Base-by-base conservation (phyloP, 768 basidiomycete genomes). In the Clitopilus hobsonii region DNA sequence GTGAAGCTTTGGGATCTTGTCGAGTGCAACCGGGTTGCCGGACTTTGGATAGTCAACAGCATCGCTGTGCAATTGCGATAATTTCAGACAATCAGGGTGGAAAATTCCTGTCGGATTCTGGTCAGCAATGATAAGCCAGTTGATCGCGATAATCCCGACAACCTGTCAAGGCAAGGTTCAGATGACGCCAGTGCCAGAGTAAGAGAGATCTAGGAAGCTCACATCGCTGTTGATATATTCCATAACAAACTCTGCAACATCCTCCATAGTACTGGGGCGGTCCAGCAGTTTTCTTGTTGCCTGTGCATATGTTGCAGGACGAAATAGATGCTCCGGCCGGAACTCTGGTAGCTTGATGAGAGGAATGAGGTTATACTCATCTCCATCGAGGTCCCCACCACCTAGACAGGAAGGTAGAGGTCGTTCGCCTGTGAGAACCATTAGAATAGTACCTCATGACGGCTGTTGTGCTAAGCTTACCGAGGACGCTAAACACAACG, bases 321-420 rank as follows among this genome's bases (percentile, higher is more conserved):
- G 1, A 26, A 62, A 59, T 2, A 60, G 65, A 2, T 49, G 54
- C 14, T 54, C 54, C 0, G 67, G 67, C 10, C 16, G 29, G 50
- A 80, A 75, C 30, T 67, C 65, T 13, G 77, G 74, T 16, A 71
- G 63, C 20, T 67, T 57, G 5, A 68, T 59, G 47, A 81, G 61
- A 2, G 78, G 77, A 29, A 82, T 74, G 0, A 84, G 57, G 54
- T 82, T 83, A 56, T 82, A 86, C 8, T 72, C 65, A 54, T 86
- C 85, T 22, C 86, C 86, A 62, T 89, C 87, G 8, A 88, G 69
- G 62, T 89, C 88, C 0, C 86, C 87, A 1, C 87, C 87, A 2
- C 86, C 85, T 0, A 86, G 72, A 55, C 73, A 84, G 2, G 84
- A 82, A 0, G 85, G 79, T 14, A 88, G 61, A 0, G 88, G 84